phyloP scores from a whole-genome alignment of 1,139 yeast genomes.

The Diutina neorugosa region DNA sequence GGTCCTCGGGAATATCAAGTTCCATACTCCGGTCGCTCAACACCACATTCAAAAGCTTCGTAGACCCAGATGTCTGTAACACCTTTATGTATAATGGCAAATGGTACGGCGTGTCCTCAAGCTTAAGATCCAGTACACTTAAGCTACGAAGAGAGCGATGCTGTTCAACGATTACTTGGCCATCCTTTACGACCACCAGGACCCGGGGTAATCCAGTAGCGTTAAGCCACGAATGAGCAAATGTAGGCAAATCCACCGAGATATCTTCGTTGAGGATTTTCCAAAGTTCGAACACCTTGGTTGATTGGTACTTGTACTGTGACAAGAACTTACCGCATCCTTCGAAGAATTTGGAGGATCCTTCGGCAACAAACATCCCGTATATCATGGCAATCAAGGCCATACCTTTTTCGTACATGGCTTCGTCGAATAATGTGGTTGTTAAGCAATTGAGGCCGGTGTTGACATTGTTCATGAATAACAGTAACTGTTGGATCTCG shows the following conservation, averaged over 20 bases:
- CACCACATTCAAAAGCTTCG: conserved; percentile 25
- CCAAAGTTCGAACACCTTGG: conserved; percentile 53
- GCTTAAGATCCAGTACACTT: conserved; percentile 11
- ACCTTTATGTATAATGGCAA: conserved; percentile 40
- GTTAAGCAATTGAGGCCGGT: conserved; percentile 31
- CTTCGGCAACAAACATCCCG: conserved; percentile 26
- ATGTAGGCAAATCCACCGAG: conserved; percentile 22
- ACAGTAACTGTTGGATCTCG: not conserved
- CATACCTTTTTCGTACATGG: conserved; percentile 57
- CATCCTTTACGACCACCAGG: conserved; percentile 19
- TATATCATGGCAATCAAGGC: conserved; percentile 45
- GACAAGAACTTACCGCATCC: conserved; percentile 33
- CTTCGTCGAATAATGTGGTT: conserved; percentile 32
- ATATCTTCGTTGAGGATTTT: conserved; percentile 19
- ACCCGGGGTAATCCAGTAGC: conserved; percentile 49
- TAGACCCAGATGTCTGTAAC: conserved; percentile 14
- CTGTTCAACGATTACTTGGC: conserved; percentile 32
- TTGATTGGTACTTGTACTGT: conserved; percentile 20
- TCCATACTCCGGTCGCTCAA: conserved; percentile 36
- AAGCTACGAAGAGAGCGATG: conserved; percentile 24
- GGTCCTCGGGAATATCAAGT: conserved; percentile 17
- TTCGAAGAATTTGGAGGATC: conserved; percentile 17
- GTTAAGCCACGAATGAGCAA: conserved; percentile 48
- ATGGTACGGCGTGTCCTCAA: conserved; percentile 24
- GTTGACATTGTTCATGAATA: conserved; percentile 14